A percentile compares a stretch with the other conserved stretches of the same genome.
phyloP scores from a whole-genome alignment of 495 filamentous ascomycete genomes.

The Hamigera avellanea region DNA sequence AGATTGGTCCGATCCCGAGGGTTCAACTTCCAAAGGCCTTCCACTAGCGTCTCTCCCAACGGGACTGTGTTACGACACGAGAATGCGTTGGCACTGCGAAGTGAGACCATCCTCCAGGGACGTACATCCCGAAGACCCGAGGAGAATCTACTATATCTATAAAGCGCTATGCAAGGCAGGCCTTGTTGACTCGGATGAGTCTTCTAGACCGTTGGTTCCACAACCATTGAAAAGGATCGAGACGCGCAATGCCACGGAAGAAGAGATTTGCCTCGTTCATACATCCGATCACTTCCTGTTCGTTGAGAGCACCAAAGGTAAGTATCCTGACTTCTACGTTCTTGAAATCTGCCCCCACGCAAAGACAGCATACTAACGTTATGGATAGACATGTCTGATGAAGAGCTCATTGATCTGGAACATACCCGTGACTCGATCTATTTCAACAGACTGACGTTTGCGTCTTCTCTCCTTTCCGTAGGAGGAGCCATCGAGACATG shows the following conservation, averaged over 20 bases:
- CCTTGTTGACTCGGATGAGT: slow-evolving; percentile 50
- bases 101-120: slow-evolving; percentile 51
- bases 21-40: slow-evolving; percentile 12
- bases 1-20: slow-evolving; percentile 30
- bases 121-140: slow-evolving; percentile 87
- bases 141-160: slow-evolving; percentile 83
- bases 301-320: slow-evolving; percentile 50
- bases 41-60: slow-evolving; percentile 43
- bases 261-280: slow-evolving; percentile 73
- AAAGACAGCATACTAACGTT: slow-evolving; percentile 4
- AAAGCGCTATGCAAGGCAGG: slow-evolving; percentile 68
- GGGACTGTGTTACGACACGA: slow-evolving; percentile 77
- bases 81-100: slow-evolving; percentile 89
- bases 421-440: slow-evolving; percentile 75
- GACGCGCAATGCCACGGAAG: slow-evolving; percentile 59
- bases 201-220: slow-evolving; percentile 32
- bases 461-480: slow-evolving; percentile 72
- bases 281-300: slow-evolving; percentile 63
- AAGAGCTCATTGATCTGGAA: slow-evolving; percentile 53
- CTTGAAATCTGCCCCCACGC: background rate
- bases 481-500: slow-evolving; percentile 94
- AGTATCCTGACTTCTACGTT: slow-evolving; percentile 4
- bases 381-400: slow-evolving; percentile 36
- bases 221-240: slow-evolving; percentile 65
- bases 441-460: slow-evolving; percentile 69